Evolutionary conservation across 345 rosid genomes (phyloP).

Genomic region (Citrus maxima): DNA sequence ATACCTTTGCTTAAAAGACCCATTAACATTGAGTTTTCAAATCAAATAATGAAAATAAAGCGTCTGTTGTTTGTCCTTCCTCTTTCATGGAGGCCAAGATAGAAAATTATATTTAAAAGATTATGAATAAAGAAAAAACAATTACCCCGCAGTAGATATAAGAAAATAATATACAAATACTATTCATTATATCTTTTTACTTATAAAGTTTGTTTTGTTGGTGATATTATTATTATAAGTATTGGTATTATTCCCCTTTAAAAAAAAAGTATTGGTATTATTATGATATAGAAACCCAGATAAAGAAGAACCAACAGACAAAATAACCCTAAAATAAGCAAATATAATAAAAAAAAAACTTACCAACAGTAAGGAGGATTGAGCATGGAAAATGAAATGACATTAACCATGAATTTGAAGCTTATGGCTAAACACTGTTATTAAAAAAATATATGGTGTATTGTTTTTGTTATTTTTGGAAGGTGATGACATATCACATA

Average conservation of each 20-base stretch:
- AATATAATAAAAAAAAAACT: constrained; percentile 16
- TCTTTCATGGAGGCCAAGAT: constrained; percentile 32
- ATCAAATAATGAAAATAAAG: constrained; percentile 20
- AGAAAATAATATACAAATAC: neutral
- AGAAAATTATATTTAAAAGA: neutral
- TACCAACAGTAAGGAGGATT: constrained; percentile 34
- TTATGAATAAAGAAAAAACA: neutral
- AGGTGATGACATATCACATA: constrained; percentile 11
- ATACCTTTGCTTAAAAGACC: constrained; percentile 37
- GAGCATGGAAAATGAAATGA: constrained; percentile 33
- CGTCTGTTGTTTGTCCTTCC: constrained; percentile 4
- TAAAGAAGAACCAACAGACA: constrained; percentile 29
- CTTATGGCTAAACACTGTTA: constrained; percentile 13
- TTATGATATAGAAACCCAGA: constrained; percentile 34
- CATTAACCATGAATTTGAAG: constrained; percentile 22
- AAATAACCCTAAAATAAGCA: constrained; percentile 28
- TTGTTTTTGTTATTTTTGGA: neutral
- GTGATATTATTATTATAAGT: neutral
- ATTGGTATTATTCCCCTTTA: neutral
- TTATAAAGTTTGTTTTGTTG: neutral
- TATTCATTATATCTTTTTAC: neutral
- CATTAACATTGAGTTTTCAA: constrained; percentile 41
- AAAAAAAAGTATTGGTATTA: neutral
- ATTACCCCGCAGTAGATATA: neutral
- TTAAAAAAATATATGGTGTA: neutral